Conservation (phyloP, 768 basidiomycete species). For the Collybiopsis confluens region DNA sequence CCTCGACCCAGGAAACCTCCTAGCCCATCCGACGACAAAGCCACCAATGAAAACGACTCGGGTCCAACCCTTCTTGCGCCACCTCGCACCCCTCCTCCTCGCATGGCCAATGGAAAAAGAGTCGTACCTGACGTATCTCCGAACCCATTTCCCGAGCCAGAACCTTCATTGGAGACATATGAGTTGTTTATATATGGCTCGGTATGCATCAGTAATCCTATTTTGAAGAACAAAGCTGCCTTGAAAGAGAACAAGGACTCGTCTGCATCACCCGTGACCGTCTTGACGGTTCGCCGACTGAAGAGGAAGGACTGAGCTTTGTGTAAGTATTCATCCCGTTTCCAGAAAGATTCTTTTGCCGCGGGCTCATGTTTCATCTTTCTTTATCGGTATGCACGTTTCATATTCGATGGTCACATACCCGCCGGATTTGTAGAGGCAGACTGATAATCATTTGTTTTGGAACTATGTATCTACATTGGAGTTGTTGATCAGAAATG, state of each 20-base stretch:
- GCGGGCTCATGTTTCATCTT: too few relatives aligned
- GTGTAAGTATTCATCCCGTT: neutral
- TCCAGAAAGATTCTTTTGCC: neutral
- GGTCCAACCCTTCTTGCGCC: constrained; percentile 29
- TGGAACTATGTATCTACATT: neutral
- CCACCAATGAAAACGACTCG: constrained; percentile 34
- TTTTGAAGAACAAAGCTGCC: constrained; percentile 17
- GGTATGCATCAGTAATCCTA: constrained; percentile 47
- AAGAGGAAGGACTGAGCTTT: constrained; percentile 20
- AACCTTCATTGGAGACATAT: constrained; percentile 59
- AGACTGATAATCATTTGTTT: neutral
- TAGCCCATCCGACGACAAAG: constrained; percentile 15
- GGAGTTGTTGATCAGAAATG: constrained; percentile 1
- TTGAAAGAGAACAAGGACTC: constrained; percentile 12
- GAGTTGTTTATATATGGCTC: constrained; percentile 55
- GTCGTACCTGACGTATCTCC: constrained; percentile 48
- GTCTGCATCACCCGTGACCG: constrained; percentile 29
- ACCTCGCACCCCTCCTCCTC: constrained; percentile 45
- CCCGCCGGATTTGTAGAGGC: too few relatives aligned
- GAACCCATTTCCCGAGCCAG: constrained; percentile 65
- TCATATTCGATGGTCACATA: neutral
- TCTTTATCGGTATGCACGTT: neutral
- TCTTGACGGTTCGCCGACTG: constrained; percentile 45
- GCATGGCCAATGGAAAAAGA: constrained; percentile 18
- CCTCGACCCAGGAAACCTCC: constrained; percentile 4